Base-by-base conservation (phyloP, 1,139 yeast genomes). In the Pichia sp. region DNA sequence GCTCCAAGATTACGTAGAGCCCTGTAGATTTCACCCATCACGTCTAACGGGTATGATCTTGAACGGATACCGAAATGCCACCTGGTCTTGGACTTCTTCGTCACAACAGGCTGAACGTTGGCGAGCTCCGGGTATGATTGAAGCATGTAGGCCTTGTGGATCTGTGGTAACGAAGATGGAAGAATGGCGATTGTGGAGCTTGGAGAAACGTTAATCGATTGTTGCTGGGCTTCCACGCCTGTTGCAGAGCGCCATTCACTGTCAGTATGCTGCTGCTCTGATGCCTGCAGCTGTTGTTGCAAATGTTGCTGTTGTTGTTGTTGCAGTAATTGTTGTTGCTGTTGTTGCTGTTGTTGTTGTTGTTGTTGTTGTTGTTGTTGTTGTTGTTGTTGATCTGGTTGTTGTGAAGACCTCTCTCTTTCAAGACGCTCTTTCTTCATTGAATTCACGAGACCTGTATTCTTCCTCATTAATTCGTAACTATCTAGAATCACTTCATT, bases 61-160 rank as follows among this genome's bases (percentile, higher is more conserved):
- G 96, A 86, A 53, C 99, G 71, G 43, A 91, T 91, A 43, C 99
- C 99, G 56, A 93, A 93, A 66, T 91, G 98, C 99, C 99, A 91
- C 61, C 96, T 77, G 9, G 96, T 86, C 59, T 86, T 91, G 48
- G 91, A 83, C 56, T 85, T 86, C 56, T 87, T 87, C 28, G 82
- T 71, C 10, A 84, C 71, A 17, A 82, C 74, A 1, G 96, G 94
- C 38, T 75, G 75, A 33, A 84, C 74, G 48, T 79, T 75, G 28
- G 76, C 60, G 14, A 68, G 58, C 37, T 76, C 62, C 6, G 70
- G 66, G 5, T 64, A 63, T 22, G 65, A 63, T 21, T 70, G 62
- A 52, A 77, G 68, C 96, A 91, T 88, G 55, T 76, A 85, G 4
- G 97, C 97, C 33, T 96, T 69, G 56, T 91, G 98, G 35, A 88